Conservation (phyloP, 2,329 filamentous ascomycete species). For the Nannizzia gypsea region DNA sequence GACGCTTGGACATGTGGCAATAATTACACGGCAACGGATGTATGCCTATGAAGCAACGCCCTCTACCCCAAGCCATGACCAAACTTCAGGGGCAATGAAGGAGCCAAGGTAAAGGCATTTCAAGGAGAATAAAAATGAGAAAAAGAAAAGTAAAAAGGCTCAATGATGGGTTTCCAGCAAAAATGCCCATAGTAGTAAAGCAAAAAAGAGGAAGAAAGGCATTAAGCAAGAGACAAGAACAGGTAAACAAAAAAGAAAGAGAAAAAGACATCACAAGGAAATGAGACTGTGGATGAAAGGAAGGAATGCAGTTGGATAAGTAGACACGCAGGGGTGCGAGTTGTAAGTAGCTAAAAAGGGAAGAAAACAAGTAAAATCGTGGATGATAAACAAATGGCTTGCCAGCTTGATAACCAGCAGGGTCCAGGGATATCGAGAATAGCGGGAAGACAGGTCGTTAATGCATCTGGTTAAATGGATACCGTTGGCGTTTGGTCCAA, state of each 20-base stretch:
- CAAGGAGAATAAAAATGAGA: not conserved
- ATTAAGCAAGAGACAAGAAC: not conserved
- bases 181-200: not conserved
- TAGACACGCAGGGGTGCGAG: not conserved
- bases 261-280: not conserved
- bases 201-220: too few relatives aligned
- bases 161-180: not conserved
- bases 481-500: not conserved
- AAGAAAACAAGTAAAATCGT: not conserved
- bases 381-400: not conserved
- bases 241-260: not conserved
- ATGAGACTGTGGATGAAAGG: not conserved
- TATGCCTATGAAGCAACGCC: not conserved
- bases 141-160: not conserved
- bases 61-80: not conserved
- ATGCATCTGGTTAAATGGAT: not conserved
- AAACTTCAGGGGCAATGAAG: not conserved
- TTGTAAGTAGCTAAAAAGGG: too few relatives aligned
- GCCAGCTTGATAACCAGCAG: not conserved
- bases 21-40: constrained; percentile 3
- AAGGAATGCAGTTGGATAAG: not conserved
- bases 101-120: not conserved
- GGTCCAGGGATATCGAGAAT: not conserved
- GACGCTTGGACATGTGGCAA: not conserved
- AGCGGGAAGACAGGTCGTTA: not conserved